Evolutionary conservation across 306 rosid species (phyloP), one percentile per base, ranked within the genome.

Genomic region (Cicer pinnatifidum): DNA sequence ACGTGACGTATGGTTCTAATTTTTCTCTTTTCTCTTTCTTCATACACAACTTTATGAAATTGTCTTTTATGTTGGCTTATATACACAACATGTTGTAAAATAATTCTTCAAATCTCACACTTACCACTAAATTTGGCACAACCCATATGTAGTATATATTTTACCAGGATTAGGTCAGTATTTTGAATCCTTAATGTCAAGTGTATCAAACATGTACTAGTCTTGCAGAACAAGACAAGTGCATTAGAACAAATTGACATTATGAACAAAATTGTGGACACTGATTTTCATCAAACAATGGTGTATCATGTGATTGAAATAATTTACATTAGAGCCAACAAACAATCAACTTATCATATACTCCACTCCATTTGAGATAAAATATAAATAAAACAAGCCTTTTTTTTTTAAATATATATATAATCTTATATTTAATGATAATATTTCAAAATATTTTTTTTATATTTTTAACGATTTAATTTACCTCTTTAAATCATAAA

Each of bases 101-200:
- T 59, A 40, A 68, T 60, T 19, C 20, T 37, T 58, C 54, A 72
- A 54, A 72, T 79, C 37, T 61, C 75, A 76, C 71, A 57, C 10
- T 54, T 71, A 75, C 45, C 7, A 11, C 39, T 19, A 63, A 60
- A 64, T 47, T 81, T 71, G 78, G 59, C 57, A 9, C 70, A 75
- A 43, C 16, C 37, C 16, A 41, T 69, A 6, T 11, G 4, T 11
- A 6, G 54, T 11, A 61, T 59, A 62, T 73, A 57, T 73, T 75
- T n/a, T 17, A 52, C 57, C 75, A 48, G 20, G 59, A 75, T 80
- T 83, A 67, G 82, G 82, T 73, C 1, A 38, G 45, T 28, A 63
- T 77, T 84, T 84, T 69, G 72, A 84, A 80, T 76, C 28, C 69
- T 56, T 43, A 73, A 60, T 47, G 80, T 80, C 67, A 54, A 61